Evolutionary conservation across 2,329 filamentous ascomycete genomes (phyloP).

Genomic region (Fusarium stilboides): DNA sequence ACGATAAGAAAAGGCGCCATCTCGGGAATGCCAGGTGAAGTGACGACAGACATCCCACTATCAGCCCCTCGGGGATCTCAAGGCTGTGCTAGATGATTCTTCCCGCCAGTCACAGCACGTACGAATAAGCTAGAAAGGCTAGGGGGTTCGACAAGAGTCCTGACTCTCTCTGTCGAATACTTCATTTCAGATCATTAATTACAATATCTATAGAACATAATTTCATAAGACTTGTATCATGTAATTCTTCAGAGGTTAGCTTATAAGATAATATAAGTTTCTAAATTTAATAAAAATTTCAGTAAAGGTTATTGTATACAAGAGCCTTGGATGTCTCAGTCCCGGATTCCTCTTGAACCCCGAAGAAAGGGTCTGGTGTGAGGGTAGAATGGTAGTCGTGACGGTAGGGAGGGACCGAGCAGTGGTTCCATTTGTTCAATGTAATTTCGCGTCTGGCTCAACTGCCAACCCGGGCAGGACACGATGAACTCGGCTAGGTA

Average conservation of each 20-base stretch:
- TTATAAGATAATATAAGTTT: too few species aligned
- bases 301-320: too few species aligned
- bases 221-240: too few species aligned
- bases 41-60: slow-evolving; percentile 46
- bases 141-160: too few species aligned
- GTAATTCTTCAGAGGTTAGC: too few species aligned
- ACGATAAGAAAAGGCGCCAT: slow-evolving; percentile 34
- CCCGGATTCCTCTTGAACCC: too few species aligned
- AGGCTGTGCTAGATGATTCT: slow-evolving; percentile 26
- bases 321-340: too few species aligned
- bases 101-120: slow-evolving; percentile 35
- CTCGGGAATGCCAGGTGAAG: slow-evolving; percentile 25
- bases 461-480: slow-evolving; percentile 18
- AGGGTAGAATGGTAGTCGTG: slow-evolving; percentile 15
- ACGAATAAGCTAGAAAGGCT: slow-evolving; percentile 26
- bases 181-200: too few species aligned
- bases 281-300: too few species aligned
- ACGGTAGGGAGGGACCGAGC: slow-evolving; percentile 17
- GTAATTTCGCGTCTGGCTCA: slow-evolving; percentile 47
- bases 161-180: too few species aligned
- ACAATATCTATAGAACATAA: too few species aligned
- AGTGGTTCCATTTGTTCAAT: slow-evolving; percentile 31
- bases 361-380: slow-evolving; percentile 1
- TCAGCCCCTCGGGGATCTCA: slow-evolving; percentile 12
- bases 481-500: slow-evolving; percentile 44